A percentile compares a stretch with the other conserved stretches of the same genome.
These are phyloP conservation scores for Globisporangium cederbergense DNA, from an alignment of 352 stramenopile species.

Conservation along the genomic window DNA sequence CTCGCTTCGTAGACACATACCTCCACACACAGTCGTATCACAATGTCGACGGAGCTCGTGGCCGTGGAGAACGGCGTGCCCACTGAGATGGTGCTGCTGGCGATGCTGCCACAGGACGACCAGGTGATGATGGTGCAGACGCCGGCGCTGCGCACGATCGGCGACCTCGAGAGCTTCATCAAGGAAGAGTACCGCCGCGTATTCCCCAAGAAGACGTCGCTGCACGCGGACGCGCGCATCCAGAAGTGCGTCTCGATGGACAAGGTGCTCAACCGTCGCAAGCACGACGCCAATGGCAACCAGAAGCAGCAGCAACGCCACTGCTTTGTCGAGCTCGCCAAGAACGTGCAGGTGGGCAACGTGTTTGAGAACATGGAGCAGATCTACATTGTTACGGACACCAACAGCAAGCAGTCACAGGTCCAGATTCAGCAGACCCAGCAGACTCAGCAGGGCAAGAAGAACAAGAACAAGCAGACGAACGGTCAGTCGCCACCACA, in stretches of 20 bases:
- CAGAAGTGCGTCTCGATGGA: slow-evolving; percentile 66
- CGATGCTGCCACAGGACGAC: slow-evolving; percentile 63
- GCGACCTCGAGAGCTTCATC: slow-evolving; percentile 60
- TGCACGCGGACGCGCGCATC: slow-evolving; percentile 54
- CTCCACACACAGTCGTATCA: neutral
- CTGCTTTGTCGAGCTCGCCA: slow-evolving; percentile 71
- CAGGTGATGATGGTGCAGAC: slow-evolving; percentile 67
- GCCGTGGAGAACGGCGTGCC: slow-evolving; percentile 21
- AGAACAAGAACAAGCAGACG: slow-evolving; percentile 9
- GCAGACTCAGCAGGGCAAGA: slow-evolving; percentile 3
- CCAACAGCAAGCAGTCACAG: slow-evolving; percentile 9
- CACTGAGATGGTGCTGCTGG: slow-evolving; percentile 66
- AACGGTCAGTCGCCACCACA: slow-evolving; percentile 14
- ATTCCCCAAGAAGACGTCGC: slow-evolving; percentile 44
- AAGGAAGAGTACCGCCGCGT: slow-evolving; percentile 58
- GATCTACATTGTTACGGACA: slow-evolving; percentile 60
- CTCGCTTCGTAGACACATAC: neutral
- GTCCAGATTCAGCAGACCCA: neutral
- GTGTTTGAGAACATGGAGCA: slow-evolving; percentile 79
- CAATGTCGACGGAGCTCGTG: slow-evolving; percentile 21
- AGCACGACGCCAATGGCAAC: slow-evolving; percentile 13
- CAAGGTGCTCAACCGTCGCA: slow-evolving; percentile 48
- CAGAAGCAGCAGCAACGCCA: slow-evolving; percentile 25
- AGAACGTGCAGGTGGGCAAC: slow-evolving; percentile 75
- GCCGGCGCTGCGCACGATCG: slow-evolving; percentile 38